Base-by-base conservation (phyloP, 2,329 filamentous ascomycete species). In the Dactylellina haptotyla region DNA sequence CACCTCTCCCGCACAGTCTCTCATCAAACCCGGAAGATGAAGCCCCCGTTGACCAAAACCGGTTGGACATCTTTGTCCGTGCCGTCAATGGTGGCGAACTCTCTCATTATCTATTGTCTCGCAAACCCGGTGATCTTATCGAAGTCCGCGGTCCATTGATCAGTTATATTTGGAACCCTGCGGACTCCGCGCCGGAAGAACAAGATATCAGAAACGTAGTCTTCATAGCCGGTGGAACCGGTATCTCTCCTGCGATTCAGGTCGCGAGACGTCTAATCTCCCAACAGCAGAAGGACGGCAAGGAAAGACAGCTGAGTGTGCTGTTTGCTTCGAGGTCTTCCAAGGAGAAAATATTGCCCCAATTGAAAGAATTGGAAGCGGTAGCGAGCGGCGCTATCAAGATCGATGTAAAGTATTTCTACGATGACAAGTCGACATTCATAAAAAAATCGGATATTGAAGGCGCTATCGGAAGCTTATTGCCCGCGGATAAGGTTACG, bases 141-240 rank as follows among this genome's bases (percentile, higher is more conserved):
- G 89, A 92, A 79, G 81, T 97, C 43, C 86, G 95, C 43, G 94
- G 95, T 0, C 93, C 94, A 2, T 87, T 90, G 76, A 80, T 87
- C 0, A 92, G 94, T 50, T 91, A 89, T 75, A 80, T 83, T 20
- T 80, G 62, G 46, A 41, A 90, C 4, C 85, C 87, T 4, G 30
- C 48, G 5, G 18, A 30, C 1, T 16, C 30, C n/a, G 8, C 26
- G 12, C 18, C 30, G 23, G 25, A 12, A 53, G 34, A 45, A 20
- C 80, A 85, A 77, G 80, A 85, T 64, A 83, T 86, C 25, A 86
- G 70, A 84, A 70, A 65, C 97, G 1, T 66, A 5, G 83, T 97
- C 1, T 97, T 98, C 78, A 83, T 98, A 20, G 95, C 93, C 0
- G 95, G 93, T 1, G 95, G 95, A 0, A 99, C 95, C 0, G 94